Percentiles rank a stretch among this genome's conserved stretches.
These are phyloP conservation scores for Saccharum spontaneum DNA, from an alignment of 176 grass and related monocot species.

Conservation along the genomic window DNA sequence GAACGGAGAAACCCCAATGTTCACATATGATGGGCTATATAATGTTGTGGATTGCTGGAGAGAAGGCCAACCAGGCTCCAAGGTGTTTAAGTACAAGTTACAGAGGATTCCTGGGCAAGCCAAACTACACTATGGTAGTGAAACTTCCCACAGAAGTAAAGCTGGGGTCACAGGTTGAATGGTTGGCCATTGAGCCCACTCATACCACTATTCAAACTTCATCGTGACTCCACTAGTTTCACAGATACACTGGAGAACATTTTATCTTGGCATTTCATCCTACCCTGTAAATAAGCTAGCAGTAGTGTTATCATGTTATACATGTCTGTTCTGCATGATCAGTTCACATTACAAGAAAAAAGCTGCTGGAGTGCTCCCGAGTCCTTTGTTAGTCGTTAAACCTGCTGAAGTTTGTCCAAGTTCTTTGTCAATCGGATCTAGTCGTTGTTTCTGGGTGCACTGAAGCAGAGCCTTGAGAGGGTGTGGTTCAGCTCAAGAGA, in stretches of 20 bases:
- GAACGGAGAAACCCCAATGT: slow-evolving; percentile 34
- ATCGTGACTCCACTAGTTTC: neutral
- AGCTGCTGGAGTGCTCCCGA: neutral
- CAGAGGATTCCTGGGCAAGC: slow-evolving; percentile 54
- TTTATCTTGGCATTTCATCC: neutral
- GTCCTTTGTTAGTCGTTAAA: neutral
- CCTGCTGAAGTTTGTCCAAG: neutral
- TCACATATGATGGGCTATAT: slow-evolving; percentile 77
- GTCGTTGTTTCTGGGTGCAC: neutral
- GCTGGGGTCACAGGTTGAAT: neutral
- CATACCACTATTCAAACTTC: neutral
- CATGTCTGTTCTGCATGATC: neutral
- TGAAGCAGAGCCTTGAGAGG: neutral
- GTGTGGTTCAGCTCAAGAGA: neutral
- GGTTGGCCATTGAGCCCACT: neutral
- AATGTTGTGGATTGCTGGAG: slow-evolving; percentile 45
- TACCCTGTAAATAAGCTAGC: neutral
- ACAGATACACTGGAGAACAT: neutral
- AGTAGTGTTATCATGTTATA: neutral
- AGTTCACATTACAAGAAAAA: neutral
- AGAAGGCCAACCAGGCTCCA: slow-evolving; percentile 33
- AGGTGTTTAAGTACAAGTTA: slow-evolving; percentile 51
- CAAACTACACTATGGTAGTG: slow-evolving; percentile 12
- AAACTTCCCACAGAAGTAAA: neutral
- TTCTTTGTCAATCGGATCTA: neutral